A percentile compares a stretch with the other conserved stretches of the same genome.
These are phyloP conservation scores for Hypomyces rosellus DNA, from an alignment of 2,329 filamentous ascomycete genomes.

Conservation along the genomic window DNA sequence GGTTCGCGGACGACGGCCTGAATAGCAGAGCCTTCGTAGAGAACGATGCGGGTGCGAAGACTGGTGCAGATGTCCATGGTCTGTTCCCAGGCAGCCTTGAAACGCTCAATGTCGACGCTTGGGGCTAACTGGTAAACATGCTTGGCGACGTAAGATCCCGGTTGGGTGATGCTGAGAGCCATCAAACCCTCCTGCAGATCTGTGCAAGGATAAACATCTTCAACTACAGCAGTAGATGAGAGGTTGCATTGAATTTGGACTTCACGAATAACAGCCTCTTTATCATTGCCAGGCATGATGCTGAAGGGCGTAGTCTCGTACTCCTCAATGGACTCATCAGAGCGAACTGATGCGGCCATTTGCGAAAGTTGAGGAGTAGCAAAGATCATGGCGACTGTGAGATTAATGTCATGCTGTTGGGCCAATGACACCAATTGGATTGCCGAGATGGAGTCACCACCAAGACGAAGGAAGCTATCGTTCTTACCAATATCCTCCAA, in stretches of 20 bases:
- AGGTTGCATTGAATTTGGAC: background rate
- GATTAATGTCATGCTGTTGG: slow-evolving; percentile 5
- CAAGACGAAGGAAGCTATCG: slow-evolving; percentile 14
- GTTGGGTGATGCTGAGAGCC: slow-evolving; percentile 24
- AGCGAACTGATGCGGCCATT: background rate
- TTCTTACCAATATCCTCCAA: slow-evolving; percentile 10
- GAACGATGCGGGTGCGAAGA: slow-evolving; percentile 8
- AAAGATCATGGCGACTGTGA: slow-evolving; percentile 12
- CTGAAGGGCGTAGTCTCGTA: background rate
- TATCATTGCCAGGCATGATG: background rate
- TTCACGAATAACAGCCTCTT: too few relatives aligned
- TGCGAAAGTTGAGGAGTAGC: slow-evolving; percentile 9
- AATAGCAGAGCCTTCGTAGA: slow-evolving; percentile 1
- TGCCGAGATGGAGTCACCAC: slow-evolving; percentile 14
- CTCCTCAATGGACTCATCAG: background rate
- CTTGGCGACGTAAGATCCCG: slow-evolving; percentile 28
- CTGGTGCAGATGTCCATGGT: slow-evolving; percentile 9
- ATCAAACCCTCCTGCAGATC: slow-evolving; percentile 18
- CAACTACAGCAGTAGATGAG: slow-evolving; percentile 1
- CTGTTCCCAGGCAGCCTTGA: slow-evolving; percentile 23
- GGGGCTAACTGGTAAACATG: slow-evolving; percentile 17
- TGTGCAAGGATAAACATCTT: slow-evolving; percentile 18
- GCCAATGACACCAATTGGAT: slow-evolving; percentile 12
- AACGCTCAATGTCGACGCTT: slow-evolving; percentile 14
- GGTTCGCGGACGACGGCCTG: slow-evolving; percentile 3